Conservation (phyloP, 306 rosid genomes). For the Bauhinia variegata region DNA sequence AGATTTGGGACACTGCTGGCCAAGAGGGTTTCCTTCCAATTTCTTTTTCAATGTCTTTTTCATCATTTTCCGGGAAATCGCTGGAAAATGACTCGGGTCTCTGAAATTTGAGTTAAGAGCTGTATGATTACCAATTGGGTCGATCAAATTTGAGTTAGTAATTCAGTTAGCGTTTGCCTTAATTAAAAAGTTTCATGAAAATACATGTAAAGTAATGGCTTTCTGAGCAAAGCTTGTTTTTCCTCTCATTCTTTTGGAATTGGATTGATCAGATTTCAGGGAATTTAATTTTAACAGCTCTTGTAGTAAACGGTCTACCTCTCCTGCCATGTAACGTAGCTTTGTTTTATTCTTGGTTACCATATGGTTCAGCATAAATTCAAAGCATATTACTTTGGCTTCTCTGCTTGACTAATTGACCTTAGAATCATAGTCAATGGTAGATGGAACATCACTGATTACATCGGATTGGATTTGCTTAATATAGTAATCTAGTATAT, state of each 20-base stretch:
- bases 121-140: too few species aligned
- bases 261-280: not conserved
- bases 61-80: not conserved
- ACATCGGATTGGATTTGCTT: too few species aligned
- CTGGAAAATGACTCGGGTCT: not conserved
- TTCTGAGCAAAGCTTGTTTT: not conserved
- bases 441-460: too few species aligned
- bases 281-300: not conserved
- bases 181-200: too few species aligned
- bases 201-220: not conserved
- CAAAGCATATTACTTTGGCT: not conserved
- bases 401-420: not conserved
- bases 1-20: slow-evolving; percentile 74
- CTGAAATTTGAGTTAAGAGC: too few species aligned
- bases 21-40: slow-evolving; percentile 49
- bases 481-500: too few species aligned
- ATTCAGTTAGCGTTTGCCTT: not conserved
- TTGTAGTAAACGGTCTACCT: not conserved
- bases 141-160: too few species aligned
- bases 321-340: too few species aligned
- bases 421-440: not conserved
- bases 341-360: not conserved
- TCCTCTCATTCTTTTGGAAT: not conserved
- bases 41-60: not conserved
- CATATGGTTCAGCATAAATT: not conserved